Evolutionary conservation across 108 stramenopile genomes (phyloP).

Genomic region (Fragilaria crotonensis): DNA sequence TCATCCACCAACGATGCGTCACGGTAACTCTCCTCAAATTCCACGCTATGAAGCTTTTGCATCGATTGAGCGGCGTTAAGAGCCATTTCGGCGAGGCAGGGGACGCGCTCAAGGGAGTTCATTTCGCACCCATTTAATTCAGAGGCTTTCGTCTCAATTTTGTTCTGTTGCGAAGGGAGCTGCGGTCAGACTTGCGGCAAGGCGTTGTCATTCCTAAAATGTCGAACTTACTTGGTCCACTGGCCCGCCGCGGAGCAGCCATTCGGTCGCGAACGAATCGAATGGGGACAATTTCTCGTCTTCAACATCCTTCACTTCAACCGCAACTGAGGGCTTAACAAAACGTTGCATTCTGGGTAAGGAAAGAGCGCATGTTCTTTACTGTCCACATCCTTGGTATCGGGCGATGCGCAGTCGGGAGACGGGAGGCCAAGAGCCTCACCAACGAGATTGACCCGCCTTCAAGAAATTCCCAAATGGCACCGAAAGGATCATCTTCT

Average conservation of each 20-base stretch:
- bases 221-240: neutral
- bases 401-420: neutral
- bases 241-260: no score
- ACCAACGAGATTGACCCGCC: constrained; percentile 19
- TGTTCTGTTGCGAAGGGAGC: neutral
- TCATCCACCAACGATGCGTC: constrained; percentile 38
- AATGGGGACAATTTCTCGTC: no score
- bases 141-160: neutral
- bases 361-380: neutral
- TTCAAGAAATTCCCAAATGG: constrained; percentile 16
- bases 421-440: constrained; percentile 12
- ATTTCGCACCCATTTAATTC: neutral
- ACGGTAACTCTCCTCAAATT: constrained; percentile 49
- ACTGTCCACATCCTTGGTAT: no score
- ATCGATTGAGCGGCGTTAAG: constrained; percentile 48
- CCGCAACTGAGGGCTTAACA: neutral
- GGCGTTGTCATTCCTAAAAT: neutral
- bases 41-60: constrained; percentile 53
- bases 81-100: constrained; percentile 23
- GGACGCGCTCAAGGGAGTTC: constrained; percentile 11
- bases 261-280: no score
- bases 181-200: neutral
- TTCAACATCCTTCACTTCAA: no score
- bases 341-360: neutral
- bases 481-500: constrained; percentile 18